These are phyloP conservation scores for Exophiala calicioides DNA, from an alignment of 2,329 filamentous ascomycete genomes.

Conservation along the genomic window DNA sequence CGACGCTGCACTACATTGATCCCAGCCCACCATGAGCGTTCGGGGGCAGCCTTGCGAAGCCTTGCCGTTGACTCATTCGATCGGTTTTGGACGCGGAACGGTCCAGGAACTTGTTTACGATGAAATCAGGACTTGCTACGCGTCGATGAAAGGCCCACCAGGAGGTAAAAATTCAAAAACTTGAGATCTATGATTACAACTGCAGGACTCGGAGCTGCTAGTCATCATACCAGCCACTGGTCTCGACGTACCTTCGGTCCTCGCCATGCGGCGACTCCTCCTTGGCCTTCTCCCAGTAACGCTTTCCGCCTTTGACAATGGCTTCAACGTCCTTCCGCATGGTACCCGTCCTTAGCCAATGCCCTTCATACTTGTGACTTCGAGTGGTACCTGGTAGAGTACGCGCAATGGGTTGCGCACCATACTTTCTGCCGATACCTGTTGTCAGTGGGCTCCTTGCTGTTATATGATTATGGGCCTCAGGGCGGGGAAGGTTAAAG, in stretches of 20 bases:
- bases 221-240: slow-evolving; percentile 22
- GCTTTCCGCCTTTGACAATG: slow-evolving; percentile 3
- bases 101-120: too few relatives aligned
- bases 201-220: too few relatives aligned
- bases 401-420: slow-evolving; percentile 3
- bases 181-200: too few relatives aligned
- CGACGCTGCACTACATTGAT: slow-evolving; percentile 28
- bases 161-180: too few relatives aligned
- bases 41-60: too few relatives aligned
- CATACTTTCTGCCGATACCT: slow-evolving; percentile 14
- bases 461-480: not conserved
- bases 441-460: not conserved
- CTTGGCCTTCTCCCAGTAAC: slow-evolving; percentile 5
- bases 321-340: slow-evolving; percentile 7
- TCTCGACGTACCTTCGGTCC: slow-evolving; percentile 11
- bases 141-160: too few relatives aligned
- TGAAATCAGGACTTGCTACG: too few relatives aligned
- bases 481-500: not conserved
- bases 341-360: slow-evolving; percentile 18
- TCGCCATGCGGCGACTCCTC: not conserved
- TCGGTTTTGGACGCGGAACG: not conserved
- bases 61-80: not conserved
- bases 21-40: not conserved
- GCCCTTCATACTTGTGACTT: slow-evolving; percentile 14
- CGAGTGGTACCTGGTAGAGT: slow-evolving; percentile 15